Percentiles rank a stretch among this genome's conserved stretches.
Conservation (phyloP, 192 early-diverging fungal genomes). For the Backusella liffmaniae region DNA sequence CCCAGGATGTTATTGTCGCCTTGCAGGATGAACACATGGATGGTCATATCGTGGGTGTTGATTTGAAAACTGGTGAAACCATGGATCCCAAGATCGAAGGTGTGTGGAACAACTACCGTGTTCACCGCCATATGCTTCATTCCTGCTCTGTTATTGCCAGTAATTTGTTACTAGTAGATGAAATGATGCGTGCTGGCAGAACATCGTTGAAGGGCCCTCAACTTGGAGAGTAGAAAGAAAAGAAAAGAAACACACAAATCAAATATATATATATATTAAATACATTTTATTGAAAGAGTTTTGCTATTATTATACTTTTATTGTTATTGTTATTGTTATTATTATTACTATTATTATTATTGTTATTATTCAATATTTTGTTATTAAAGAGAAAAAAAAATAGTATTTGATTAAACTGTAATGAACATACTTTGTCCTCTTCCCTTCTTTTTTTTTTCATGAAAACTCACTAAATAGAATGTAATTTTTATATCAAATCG, state of each 20-base stretch:
- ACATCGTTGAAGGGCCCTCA: slow-evolving; percentile 41
- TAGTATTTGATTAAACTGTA: neutral
- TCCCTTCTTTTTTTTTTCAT: neutral
- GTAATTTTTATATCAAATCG: too few relatives aligned
- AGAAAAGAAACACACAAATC: neutral
- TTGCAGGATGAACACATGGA: slow-evolving; percentile 90
- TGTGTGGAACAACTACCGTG: slow-evolving; percentile 99
- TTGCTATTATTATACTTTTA: neutral
- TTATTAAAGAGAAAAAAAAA: neutral
- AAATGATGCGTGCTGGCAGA: slow-evolving; percentile 84
- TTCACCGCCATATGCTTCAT: slow-evolving; percentile 93
- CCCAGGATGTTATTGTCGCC: slow-evolving; percentile 92
- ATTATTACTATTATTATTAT: neutral
- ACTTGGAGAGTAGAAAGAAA: slow-evolving; percentile 21
- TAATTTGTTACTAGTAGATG: slow-evolving; percentile 97
- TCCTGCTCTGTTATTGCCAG: slow-evolving; percentile 96
- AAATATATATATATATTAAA: neutral
- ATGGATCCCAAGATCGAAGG: slow-evolving; percentile 91
- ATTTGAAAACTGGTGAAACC: slow-evolving; percentile 92
- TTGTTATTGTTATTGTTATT: neutral
- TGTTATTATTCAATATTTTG: neutral
- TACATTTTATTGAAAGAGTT: neutral
- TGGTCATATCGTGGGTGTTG: slow-evolving; percentile 91
- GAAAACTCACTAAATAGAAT: too few relatives aligned
- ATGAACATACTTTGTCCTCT: neutral